Percentiles rank a stretch among this genome's conserved stretches.
phyloP scores from a whole-genome alignment of 2,329 filamentous ascomycete species.

The Cladorrhinum sp. region DNA sequence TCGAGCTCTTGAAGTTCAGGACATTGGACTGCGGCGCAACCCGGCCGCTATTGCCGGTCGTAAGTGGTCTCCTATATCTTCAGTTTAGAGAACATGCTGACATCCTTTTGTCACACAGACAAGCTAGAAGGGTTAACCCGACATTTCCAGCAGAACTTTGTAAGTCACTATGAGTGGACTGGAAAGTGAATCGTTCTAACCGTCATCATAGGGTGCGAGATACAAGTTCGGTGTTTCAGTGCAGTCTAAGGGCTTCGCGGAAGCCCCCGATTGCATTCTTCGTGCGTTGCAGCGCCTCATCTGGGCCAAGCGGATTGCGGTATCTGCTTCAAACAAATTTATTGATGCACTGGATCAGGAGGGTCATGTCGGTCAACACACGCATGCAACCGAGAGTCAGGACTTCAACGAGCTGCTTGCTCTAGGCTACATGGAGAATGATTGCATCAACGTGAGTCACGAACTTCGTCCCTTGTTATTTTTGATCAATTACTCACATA shows the following conservation, averaged over 20 bases:
- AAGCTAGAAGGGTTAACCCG: conserved; percentile 45
- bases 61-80: conserved; percentile 26
- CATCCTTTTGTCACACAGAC: conserved; percentile 22
- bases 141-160: conserved; percentile 54
- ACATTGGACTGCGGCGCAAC: conserved; percentile 47
- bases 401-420: conserved; percentile 64
- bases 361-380: neutral
- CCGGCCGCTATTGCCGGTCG: conserved; percentile 35
- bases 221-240: conserved; percentile 65
- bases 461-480: neutral
- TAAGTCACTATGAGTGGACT: conserved; percentile 29
- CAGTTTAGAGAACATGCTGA: conserved; percentile 1
- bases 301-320: conserved; percentile 49
- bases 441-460: conserved; percentile 52
- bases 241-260: conserved; percentile 46
- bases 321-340: conserved; percentile 32
- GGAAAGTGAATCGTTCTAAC: conserved; percentile 22
- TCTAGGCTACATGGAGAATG: conserved; percentile 60
- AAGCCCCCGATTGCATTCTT: conserved; percentile 48
- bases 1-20: conserved; percentile 40
- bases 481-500: conserved; percentile 3
- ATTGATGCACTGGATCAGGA: conserved; percentile 14
- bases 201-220: conserved; percentile 49
- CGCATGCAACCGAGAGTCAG: conserved; percentile 22
- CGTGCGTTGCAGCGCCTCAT: conserved; percentile 50